Conservation (phyloP, 148 eudicot species). For the Diospyros lotus region DNA sequence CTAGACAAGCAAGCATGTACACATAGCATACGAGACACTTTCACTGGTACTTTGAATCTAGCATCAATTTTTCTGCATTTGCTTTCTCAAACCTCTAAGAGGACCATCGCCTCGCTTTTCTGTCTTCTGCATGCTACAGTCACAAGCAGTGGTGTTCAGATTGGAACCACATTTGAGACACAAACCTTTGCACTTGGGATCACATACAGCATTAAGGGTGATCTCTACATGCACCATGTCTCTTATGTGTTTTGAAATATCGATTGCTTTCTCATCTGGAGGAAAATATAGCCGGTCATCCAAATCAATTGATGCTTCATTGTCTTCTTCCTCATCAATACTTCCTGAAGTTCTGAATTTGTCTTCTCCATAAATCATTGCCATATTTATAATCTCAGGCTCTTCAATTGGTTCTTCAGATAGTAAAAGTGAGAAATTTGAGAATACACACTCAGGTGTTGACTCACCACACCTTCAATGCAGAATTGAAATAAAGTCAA, state of each 20-base stretch:
- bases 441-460: constrained; percentile 60
- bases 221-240: constrained; percentile 87
- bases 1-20: no score
- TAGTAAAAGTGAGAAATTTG: constrained; percentile 66
- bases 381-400: constrained; percentile 59
- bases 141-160: constrained; percentile 53
- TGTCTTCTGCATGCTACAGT: constrained; percentile 33
- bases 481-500: neutral
- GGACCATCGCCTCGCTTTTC: constrained; percentile 46
- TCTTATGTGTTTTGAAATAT: constrained; percentile 85
- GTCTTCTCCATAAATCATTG: constrained; percentile 52
- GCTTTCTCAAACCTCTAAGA: constrained; percentile 55
- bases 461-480: constrained; percentile 71
- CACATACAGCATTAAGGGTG: constrained; percentile 61
- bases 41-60: neutral
- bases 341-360: constrained; percentile 16
- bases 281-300: constrained; percentile 86
- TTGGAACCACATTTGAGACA: constrained; percentile 74
- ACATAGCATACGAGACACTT: neutral
- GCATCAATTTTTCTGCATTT: constrained; percentile 43
- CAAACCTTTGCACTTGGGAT: constrained; percentile 68
- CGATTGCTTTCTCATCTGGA: constrained; percentile 49
- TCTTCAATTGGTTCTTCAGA: constrained; percentile 74
- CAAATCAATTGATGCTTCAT: constrained; percentile 50
- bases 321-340: constrained; percentile 33